phyloP scores from a whole-genome alignment of 768 basidiomycete genomes.

The Pleurotus salmoneostramineus region DNA sequence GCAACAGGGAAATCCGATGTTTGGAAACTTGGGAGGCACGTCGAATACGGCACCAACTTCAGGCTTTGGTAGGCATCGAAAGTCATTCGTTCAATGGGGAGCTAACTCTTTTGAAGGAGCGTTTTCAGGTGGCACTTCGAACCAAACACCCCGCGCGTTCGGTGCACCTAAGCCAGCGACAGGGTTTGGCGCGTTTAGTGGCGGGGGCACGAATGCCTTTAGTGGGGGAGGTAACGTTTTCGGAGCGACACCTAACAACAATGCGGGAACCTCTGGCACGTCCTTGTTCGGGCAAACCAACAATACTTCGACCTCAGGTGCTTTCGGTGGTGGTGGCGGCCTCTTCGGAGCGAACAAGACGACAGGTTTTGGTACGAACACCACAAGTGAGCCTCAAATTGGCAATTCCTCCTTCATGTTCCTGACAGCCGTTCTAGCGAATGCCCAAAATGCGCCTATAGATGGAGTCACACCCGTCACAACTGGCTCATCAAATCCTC shows the following conservation, averaged over 20 bases:
- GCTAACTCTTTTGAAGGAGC: conserved; percentile 30
- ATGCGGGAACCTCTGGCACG: conserved; percentile 25
- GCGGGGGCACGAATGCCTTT: conserved; percentile 49
- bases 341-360: conserved; percentile 36
- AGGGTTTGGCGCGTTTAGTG: conserved; percentile 77
- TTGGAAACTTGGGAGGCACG: conserved; percentile 52
- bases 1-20: conserved; percentile 77
- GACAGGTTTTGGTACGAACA: conserved; percentile 36
- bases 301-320: conserved; percentile 37
- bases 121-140: conserved; percentile 35
- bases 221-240: conserved; percentile 43
- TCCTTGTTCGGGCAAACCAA: conserved; percentile 57
- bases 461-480: conserved; percentile 52
- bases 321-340: conserved; percentile 39
- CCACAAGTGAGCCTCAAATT: conserved; percentile 23
- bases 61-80: conserved; percentile 41
- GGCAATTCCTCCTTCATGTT: not conserved
- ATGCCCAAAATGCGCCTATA: conserved; percentile 15
- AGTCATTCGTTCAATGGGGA: conserved; percentile 14
- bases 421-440: conserved; percentile 19
- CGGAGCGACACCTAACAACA: conserved; percentile 39
- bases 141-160: conserved; percentile 41
- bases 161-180: conserved; percentile 65
- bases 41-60: conserved; percentile 21
- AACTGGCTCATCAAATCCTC: conserved; percentile 66